Evolutionary conservation across 345 rosid species (phyloP).

Genomic region (Eucalyptus lansdowneana): DNA sequence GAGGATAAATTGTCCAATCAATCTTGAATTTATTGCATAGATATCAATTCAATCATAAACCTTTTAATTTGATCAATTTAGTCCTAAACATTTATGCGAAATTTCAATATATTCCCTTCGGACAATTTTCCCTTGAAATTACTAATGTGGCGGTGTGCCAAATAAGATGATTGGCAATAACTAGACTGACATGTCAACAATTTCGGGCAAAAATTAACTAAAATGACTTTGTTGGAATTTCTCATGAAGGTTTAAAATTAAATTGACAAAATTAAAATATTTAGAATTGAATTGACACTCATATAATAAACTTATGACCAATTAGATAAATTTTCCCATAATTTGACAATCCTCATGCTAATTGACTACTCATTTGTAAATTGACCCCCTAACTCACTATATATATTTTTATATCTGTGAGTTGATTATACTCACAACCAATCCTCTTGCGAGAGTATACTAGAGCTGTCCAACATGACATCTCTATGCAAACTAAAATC

Average conservation of each 20-base stretch:
- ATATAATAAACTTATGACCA: not conserved
- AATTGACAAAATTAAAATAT: not conserved
- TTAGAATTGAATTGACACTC: rapidly evolving
- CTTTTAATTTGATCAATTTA: not conserved
- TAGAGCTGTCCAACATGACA: not conserved
- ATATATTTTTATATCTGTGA: not conserved
- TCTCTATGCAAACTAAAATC: not conserved
- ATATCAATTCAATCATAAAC: rapidly evolving
- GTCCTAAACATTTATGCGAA: not conserved
- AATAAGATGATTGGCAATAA: rapidly evolving
- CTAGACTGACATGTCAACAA: rapidly evolving
- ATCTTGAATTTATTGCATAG: not conserved
- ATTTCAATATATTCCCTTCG: not conserved
- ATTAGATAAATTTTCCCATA: not conserved
- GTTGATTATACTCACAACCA: not conserved
- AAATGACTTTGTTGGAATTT: not conserved
- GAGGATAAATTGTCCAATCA: not conserved
- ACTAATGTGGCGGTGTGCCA: rapidly evolving
- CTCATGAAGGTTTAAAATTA: rapidly evolving
- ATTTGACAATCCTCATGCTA: not conserved
- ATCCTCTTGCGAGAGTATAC: not conserved
- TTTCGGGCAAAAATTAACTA: rapidly evolving
- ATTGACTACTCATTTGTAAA: not conserved
- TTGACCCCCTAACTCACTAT: not conserved
- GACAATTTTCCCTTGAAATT: not conserved